Evolutionary conservation across 106 monocot genomes (phyloP).

Genomic region (Dendrobium huoshanense): DNA sequence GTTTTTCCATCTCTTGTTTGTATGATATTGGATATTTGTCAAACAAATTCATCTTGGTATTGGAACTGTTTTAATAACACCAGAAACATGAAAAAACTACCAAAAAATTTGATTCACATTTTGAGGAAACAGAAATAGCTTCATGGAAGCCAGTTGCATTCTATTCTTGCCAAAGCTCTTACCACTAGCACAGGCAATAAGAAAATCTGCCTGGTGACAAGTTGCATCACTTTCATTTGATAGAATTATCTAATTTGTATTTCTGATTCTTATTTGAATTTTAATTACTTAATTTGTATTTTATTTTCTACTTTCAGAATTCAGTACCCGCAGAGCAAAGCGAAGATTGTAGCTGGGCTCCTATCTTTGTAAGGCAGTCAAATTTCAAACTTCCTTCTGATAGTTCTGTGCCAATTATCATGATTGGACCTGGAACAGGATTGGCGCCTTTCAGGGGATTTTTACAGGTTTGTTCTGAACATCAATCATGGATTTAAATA

Average conservation of each 20-base stretch:
- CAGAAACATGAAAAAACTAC: neutral
- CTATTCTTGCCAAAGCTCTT: neutral
- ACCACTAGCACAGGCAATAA: no score
- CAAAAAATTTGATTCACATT: no score
- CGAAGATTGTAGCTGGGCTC: constrained; percentile 71
- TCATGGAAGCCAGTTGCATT: neutral
- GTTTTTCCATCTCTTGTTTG: neutral
- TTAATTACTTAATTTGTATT: neutral
- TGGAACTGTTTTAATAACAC: neutral
- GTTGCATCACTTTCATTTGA: neutral
- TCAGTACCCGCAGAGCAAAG: constrained; percentile 45
- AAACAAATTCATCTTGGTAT: neutral
- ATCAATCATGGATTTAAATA: neutral
- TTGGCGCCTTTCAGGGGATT: constrained; percentile 92
- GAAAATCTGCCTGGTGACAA: no score
- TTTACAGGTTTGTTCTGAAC: constrained; percentile 54
- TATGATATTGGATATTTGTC: neutral
- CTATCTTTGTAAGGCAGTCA: constrained; percentile 76
- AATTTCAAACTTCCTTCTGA: constrained; percentile 85
- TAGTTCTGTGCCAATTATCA: constrained; percentile 65
- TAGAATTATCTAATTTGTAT: neutral
- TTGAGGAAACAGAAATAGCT: no score
- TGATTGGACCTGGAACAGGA: constrained; percentile 93
- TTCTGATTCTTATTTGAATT: neutral
- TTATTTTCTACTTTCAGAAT: constrained; percentile 26